phyloP scores from a whole-genome alignment of 2,329 filamentous ascomycete genomes.

The Colletotrichum sp. region DNA sequence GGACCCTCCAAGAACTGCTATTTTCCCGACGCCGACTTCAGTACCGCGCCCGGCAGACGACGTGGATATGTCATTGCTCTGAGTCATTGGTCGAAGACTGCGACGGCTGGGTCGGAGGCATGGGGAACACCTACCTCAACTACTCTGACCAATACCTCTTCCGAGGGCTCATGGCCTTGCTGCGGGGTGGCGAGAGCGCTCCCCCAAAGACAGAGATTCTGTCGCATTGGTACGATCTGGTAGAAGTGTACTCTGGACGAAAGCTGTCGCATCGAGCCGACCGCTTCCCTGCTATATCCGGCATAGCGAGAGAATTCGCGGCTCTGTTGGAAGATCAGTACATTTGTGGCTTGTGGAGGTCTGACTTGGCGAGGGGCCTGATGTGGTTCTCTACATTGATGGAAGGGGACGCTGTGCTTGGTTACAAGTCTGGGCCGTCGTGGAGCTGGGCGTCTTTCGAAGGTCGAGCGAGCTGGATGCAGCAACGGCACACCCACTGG shows the following conservation, averaged over 20 bases:
- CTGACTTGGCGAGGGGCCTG: not conserved
- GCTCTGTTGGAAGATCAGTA: not conserved
- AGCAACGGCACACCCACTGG: not conserved
- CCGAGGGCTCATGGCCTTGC: not conserved
- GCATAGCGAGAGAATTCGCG: not conserved
- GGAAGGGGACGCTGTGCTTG: not conserved
- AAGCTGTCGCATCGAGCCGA: not conserved
- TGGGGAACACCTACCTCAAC: rapidly evolving
- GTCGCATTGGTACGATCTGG: not conserved
- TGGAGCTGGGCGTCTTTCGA: not conserved
- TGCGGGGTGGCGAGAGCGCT: not conserved
- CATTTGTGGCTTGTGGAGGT: not conserved
- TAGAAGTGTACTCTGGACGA: not conserved
- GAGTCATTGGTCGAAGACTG: not conserved
- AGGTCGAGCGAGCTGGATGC: not conserved
- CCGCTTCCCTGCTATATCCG: not conserved
- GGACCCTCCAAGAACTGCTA: not conserved
- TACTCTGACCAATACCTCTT: not conserved
- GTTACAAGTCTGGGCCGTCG: not conserved
- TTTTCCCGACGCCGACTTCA: not conserved
- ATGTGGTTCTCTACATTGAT: not conserved
- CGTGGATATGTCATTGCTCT: not conserved
- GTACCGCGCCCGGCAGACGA: not conserved
- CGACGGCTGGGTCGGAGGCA: not conserved
- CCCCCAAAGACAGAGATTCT: not conserved